Base-by-base conservation (phyloP, 164 flowering plant species). In the Pachysandra terminalis region DNA sequence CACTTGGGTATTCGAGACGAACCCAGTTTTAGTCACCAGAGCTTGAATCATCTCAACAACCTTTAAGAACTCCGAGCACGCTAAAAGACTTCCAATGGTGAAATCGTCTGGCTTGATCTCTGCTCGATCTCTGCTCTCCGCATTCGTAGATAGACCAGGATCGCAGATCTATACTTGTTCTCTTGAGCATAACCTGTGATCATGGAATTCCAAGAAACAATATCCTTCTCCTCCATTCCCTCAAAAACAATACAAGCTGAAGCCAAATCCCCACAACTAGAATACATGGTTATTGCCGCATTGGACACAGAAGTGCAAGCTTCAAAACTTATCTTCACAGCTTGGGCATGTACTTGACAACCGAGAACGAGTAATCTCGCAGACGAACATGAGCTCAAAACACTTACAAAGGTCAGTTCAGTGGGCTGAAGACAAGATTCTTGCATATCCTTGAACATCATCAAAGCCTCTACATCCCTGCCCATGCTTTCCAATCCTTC, bases 41-140 rank as follows among this genome's bases (percentile, higher is more conserved):
- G 86, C 86, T n/a, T 80, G 90, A 76, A 91, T 70, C 79, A 79
- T 84, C 75, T 84, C 78, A 23, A 76, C 76, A 40, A 37, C 53
- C 63, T 70, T 72, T 23, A 73, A 8, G 19, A 61, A 69, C 23
- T 78, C 87, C 0, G 86, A 73, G 81, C 83, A 75, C 27, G 77
- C 70, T 64, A 89, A 58, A 17, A 91, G 71, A 61, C 88, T 84
- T 75, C 93, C 97, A 56, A 82, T 71, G 3, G 91, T 89, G 68
- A 80, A 91, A 51, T 86, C 92, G 72, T 91, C 94, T 13, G 87
- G 90, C 57, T 68, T 52, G n/a, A n/a, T n/a, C n/a, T n/a, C n/a
- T n/a, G n/a, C n/a, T n/a, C n/a, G 15, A 82, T 62, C 16, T 84
- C 86, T 55, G 62, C 66, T 41, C 77, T 81, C 61, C 67, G 84